Base-by-base conservation (phyloP, 441 rosid genomes). In the Populus hybrid region DNA sequence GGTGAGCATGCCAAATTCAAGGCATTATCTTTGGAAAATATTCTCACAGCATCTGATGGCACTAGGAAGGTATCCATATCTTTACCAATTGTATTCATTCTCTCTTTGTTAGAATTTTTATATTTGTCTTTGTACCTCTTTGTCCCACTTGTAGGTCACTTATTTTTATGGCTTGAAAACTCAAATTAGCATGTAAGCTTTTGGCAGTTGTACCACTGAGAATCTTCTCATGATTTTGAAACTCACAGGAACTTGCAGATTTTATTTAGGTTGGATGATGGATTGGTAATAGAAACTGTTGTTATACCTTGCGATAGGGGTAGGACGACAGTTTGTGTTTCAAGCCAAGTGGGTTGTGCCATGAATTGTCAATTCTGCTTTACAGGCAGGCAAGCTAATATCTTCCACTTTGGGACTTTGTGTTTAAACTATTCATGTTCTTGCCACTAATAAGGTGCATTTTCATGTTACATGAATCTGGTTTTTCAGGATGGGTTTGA, bases 331-430 rank as follows among this genome's bases (percentile, higher is more conserved):
- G 95, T 95, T 77, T 95, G 98, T 72, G 97, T 93, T 73, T 92
- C 98, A 14, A 91, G 98, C 72, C 97, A 93, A 86, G 98, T 91
- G 20, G 98, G 98, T 12, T 95, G 97, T 59, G 97, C 96, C 74
- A 92, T 95, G 98, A 92, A 92, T 82, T 95, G 99, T 81, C 99
- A 95, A 80, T 95, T 93, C 88, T 95, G 97, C 85, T 95, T 83
- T 83, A 90, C 97, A 67, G 95, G 99, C 83, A 91, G 99, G 97
- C 78, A 79, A 84, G 84, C 40, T 26, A 75, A 65, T 53, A 24
- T 56, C 66, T 68, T 64, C 53, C 64, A 77, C 2, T 3, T 72
- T 56, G 69, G 23, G 68, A 42, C 36, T 56, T 75, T 56, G 36
- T 33, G 16, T n/a, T 23, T 18, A 23, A 18, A 26, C 56, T 50